Conservation (phyloP, 768 basidiomycete species). For the Lactifluus piperatus region DNA sequence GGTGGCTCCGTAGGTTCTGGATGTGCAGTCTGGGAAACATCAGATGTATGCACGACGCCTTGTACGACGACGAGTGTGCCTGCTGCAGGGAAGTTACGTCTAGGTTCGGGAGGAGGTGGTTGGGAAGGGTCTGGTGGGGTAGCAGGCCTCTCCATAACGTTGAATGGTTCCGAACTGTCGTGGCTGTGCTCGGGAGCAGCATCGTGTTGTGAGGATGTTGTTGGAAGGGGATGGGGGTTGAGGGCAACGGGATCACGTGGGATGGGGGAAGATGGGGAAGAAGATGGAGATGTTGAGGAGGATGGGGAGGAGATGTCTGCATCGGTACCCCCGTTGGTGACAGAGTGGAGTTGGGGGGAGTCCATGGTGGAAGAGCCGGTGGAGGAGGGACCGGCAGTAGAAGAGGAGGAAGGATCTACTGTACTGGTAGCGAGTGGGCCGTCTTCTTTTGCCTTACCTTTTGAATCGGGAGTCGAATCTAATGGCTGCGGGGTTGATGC, state of each 20-base stretch:
- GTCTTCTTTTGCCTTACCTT: slow-evolving; percentile 7
- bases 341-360: not conserved
- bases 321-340: not conserved
- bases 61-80: slow-evolving; percentile 79
- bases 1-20: slow-evolving; percentile 11
- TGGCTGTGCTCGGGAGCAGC: not conserved
- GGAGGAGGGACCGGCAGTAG: not conserved
- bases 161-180: slow-evolving; percentile 5
- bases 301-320: not conserved
- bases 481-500: not conserved
- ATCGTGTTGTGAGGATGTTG: not conserved
- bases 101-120: slow-evolving; percentile 20
- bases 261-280: not conserved
- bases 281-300: not conserved
- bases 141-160: slow-evolving; percentile 16
- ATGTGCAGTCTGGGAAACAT: slow-evolving; percentile 34
- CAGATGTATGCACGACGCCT: slow-evolving; percentile 73
- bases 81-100: slow-evolving; percentile 57
- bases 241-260: slow-evolving; percentile 15
- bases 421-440: not conserved
- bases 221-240: slow-evolving; percentile 6
- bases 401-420: not conserved
- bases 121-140: slow-evolving; percentile 20
- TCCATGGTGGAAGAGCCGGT: slow-evolving; percentile 4
- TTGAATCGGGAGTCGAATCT: not conserved